Base-by-base conservation (phyloP, 345 rosid species). In the Tarenaya hassleriana region DNA sequence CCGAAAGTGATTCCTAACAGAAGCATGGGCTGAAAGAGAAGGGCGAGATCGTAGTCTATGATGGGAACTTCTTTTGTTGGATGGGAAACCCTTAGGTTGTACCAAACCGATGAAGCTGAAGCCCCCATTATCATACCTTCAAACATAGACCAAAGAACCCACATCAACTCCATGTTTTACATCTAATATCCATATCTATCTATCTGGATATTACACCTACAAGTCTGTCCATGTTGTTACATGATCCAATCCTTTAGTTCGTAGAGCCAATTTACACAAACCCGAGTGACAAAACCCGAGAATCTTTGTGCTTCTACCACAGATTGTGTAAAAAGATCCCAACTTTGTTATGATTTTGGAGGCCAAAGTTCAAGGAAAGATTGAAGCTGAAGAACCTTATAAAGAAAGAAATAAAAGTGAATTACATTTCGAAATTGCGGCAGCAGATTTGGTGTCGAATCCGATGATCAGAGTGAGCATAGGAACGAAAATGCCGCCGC, bases 81-180 rank as follows among this genome's bases (percentile, higher is more conserved):
- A 64, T 90, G 97, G 1, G 78, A 77, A 24, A 86, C 94, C 63
- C 86, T 74, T 19, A 90, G 45, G 63, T 90, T 90, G 73, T 86
- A 90, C 94, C 96, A 90, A 44, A 90, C 94, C 27, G 97, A 90
- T 47, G 97, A 77, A 8, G 85, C 73, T 1, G 97, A 86, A 53
- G 97, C 97, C 52, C 84, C 97, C 97, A 90, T 90, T 44, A 90
- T 90, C 97, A 90, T 90, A 69, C 97, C 97, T 89, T 58, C 69
- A 78, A 8, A 47, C n/a, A n/a, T n/a, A n/a, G n/a, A n/a, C 29
- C 29, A 2, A 24, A 24, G 5, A 24, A 24, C 5, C 5, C 5
- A 5, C 29, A 24, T 24, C 29, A 24, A 24, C 3, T n/a, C n/a
- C n/a, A n/a, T n/a, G n/a, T n/a, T n/a, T n/a, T n/a, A n/a, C n/a